Percentiles rank a stretch among this genome's conserved stretches.
Evolutionary conservation across 2,329 filamentous ascomycete genomes (phyloP).

Genomic region (Trichoderma citrinoviride): DNA sequence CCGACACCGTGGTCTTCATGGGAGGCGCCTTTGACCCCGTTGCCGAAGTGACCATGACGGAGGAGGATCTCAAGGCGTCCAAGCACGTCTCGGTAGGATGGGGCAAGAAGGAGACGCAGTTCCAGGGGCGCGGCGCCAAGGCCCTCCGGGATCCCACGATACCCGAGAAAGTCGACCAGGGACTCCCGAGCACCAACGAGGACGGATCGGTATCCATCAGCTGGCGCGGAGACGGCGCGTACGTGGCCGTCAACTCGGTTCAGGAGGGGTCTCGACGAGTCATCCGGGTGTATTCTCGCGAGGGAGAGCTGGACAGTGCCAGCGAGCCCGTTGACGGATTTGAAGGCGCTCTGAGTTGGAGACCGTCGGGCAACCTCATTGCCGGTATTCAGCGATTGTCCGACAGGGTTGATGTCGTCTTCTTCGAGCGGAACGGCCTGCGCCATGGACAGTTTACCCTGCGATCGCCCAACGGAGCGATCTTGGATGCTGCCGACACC

Average conservation of each 20-base stretch:
- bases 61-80: constrained; percentile 79
- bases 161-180: constrained; percentile 86
- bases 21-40: constrained; percentile 85
- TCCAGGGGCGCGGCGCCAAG: constrained; percentile 84
- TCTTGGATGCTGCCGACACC: constrained; percentile 45
- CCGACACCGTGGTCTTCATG: constrained; percentile 83
- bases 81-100: constrained; percentile 96
- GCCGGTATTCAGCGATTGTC: constrained; percentile 75
- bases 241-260: constrained; percentile 81
- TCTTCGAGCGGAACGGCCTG: constrained; percentile 96
- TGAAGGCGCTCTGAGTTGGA: constrained; percentile 86
- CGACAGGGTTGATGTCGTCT: constrained; percentile 75
- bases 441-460: constrained; percentile 94
- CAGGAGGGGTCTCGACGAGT: constrained; percentile 68
- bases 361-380: constrained; percentile 85
- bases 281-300: constrained; percentile 85
- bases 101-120: constrained; percentile 98
- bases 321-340: constrained; percentile 92
- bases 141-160: constrained; percentile 91
- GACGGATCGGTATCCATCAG: constrained; percentile 70
- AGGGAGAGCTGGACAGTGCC: constrained; percentile 86
- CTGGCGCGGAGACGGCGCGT: constrained; percentile 94
- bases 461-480: constrained; percentile 59
- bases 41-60: constrained; percentile 67
- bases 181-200: constrained; percentile 71